Conservation (phyloP, 2,329 filamentous ascomycete species). For the Didymella glomerata region DNA sequence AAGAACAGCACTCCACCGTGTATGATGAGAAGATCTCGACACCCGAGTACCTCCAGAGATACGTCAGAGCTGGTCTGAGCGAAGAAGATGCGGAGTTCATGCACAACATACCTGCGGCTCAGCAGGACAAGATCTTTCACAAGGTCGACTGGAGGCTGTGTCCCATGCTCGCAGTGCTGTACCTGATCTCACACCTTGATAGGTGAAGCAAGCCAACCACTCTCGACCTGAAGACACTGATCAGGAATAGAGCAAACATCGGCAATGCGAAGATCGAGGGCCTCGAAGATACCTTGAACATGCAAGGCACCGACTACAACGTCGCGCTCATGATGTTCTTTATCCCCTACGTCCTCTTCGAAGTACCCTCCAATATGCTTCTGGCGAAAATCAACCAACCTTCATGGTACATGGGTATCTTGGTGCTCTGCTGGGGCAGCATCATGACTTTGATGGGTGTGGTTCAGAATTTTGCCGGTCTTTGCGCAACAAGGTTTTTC, state of each 20-base stretch:
- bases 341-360: constrained; percentile 53
- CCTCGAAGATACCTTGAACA: constrained; percentile 30
- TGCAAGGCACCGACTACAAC: constrained; percentile 66
- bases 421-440: constrained; percentile 57
- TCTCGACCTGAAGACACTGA: background rate
- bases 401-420: constrained; percentile 33
- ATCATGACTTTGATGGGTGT: constrained; percentile 56
- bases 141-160: constrained; percentile 36
- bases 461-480: constrained; percentile 55
- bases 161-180: constrained; percentile 36
- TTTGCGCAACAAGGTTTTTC: constrained; percentile 56
- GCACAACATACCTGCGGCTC: constrained; percentile 29
- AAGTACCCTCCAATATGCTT: constrained; percentile 64
- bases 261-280: constrained; percentile 55
- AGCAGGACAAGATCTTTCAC: constrained; percentile 36
- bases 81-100: constrained; percentile 43
- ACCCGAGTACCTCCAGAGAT: constrained; percentile 17
- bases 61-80: constrained; percentile 27
- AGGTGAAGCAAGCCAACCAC: constrained; percentile 12
- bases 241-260: constrained; percentile 43
- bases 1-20: constrained; percentile 5
- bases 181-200: constrained; percentile 45
- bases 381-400: constrained; percentile 65
- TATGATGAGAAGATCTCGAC: constrained; percentile 16
- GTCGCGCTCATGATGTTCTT: constrained; percentile 71